Conservation (phyloP, 768 basidiomycete species). For the Austroboletus eburneus region DNA sequence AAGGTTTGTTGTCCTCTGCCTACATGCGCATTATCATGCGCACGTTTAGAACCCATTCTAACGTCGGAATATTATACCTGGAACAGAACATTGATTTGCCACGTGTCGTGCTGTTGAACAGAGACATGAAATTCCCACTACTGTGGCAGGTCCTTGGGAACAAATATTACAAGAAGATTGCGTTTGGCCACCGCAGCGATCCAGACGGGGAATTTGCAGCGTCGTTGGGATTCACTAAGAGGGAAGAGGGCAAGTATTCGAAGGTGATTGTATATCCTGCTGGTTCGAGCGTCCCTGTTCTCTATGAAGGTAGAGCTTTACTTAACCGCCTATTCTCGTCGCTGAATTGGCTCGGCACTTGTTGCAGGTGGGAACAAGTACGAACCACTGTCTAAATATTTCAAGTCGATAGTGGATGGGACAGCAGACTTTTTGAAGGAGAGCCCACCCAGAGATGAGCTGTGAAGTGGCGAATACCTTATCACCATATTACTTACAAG, state of each 20-base stretch:
- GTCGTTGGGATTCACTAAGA: constrained; percentile 54
- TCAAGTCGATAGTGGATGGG: constrained; percentile 67
- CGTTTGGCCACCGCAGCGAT: constrained; percentile 63
- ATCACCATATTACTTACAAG: background rate
- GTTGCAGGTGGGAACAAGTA: constrained; percentile 62
- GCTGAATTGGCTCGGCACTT: background rate
- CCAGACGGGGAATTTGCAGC: constrained; percentile 56
- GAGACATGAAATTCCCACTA: constrained; percentile 71
- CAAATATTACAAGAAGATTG: constrained; percentile 60
- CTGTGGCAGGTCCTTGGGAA: constrained; percentile 79
- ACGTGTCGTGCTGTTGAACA: constrained; percentile 66
- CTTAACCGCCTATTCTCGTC: background rate
- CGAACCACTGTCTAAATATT: constrained; percentile 70
- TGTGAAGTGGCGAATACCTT: constrained; percentile 16
- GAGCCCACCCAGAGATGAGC: constrained; percentile 30
- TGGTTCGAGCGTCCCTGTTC: constrained; percentile 50
- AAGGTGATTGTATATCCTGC: constrained; percentile 71
- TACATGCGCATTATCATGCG: no score
- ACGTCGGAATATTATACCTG: background rate
- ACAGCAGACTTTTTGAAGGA: constrained; percentile 50
- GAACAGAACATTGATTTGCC: constrained; percentile 39
- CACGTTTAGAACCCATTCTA: background rate
- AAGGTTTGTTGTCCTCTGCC: constrained; percentile 43
- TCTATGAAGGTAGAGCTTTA: constrained; percentile 61
- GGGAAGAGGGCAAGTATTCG: constrained; percentile 46